phyloP scores from a whole-genome alignment of 352 stramenopile genomes.

The Aphanomyces invadans region DNA sequence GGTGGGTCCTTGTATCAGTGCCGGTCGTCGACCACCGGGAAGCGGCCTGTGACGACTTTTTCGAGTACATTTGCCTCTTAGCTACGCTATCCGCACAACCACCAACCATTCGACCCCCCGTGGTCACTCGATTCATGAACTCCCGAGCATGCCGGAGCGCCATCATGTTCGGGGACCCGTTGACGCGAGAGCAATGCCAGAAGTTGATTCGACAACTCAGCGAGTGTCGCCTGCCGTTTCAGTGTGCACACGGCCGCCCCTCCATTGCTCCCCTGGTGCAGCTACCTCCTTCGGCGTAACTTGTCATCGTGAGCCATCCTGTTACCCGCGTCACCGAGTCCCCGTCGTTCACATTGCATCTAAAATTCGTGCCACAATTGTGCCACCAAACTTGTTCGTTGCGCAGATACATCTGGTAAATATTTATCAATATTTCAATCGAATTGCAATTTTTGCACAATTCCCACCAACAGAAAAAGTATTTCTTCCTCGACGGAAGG shows the following conservation, averaged over 20 bases:
- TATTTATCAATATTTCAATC: too few relatives aligned
- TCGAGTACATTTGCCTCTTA: conserved; percentile 76
- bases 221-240: conserved; percentile 78
- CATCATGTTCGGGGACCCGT: conserved; percentile 89
- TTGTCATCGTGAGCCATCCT: too few relatives aligned
- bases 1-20: conserved; percentile 34
- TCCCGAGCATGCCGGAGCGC: conserved; percentile 85
- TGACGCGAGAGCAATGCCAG: conserved; percentile 60
- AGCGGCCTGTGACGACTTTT: conserved; percentile 62
- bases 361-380: too few relatives aligned
- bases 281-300: conserved; percentile 30
- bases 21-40: conserved; percentile 68
- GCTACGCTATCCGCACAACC: conserved; percentile 27
- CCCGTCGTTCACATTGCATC: too few relatives aligned
- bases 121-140: conserved; percentile 77
- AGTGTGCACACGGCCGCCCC: conserved; percentile 85
- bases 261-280: conserved; percentile 83
- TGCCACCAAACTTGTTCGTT: too few relatives aligned
- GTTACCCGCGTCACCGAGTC: too few relatives aligned
- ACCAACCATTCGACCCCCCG: conserved; percentile 36
- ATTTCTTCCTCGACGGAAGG: too few relatives aligned
- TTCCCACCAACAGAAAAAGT: too few relatives aligned
- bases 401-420: too few relatives aligned
- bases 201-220: conserved; percentile 65
- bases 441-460: too few relatives aligned